Conservation (phyloP, 805 yeast species). For the Candida vaughaniae region DNA sequence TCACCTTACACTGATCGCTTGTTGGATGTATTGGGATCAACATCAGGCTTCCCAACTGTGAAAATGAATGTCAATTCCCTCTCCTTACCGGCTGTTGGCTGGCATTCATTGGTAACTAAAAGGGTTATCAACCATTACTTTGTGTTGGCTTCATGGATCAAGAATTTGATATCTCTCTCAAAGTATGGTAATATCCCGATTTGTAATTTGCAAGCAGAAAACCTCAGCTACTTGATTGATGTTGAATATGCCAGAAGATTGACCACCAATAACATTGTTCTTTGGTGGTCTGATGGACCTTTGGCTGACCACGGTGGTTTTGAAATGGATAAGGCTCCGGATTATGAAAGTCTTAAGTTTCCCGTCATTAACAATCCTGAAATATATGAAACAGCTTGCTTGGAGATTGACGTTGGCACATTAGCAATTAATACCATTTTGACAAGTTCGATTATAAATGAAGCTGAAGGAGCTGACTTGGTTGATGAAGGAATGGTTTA, state of each 20-base stretch:
- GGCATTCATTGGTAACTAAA: slow-evolving; percentile 71
- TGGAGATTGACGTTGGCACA: slow-evolving; percentile 78
- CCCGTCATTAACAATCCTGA: slow-evolving; percentile 78
- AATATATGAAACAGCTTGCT: slow-evolving; percentile 69
- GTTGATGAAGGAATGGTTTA: slow-evolving; percentile 46
- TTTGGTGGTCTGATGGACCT: slow-evolving; percentile 92
- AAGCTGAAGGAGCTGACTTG: slow-evolving; percentile 82
- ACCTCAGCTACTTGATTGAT: slow-evolving; percentile 77
- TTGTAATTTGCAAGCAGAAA: slow-evolving; percentile 79
- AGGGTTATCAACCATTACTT: slow-evolving; percentile 69
- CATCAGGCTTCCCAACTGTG: slow-evolving; percentile 61
- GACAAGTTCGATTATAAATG: slow-evolving; percentile 79
- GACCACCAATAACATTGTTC: slow-evolving; percentile 59
- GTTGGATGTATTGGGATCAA: slow-evolving; percentile 42
- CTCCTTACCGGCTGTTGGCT: slow-evolving; percentile 70
- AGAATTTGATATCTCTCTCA: slow-evolving; percentile 62
- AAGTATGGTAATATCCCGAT: slow-evolving; percentile 79
- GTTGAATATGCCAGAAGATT: slow-evolving; percentile 81
- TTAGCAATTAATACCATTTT: slow-evolving; percentile 82
- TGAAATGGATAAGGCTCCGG: slow-evolving; percentile 59
- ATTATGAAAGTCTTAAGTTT: slow-evolving; percentile 60
- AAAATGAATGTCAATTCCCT: slow-evolving; percentile 58
- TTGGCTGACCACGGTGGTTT: slow-evolving; percentile 82
- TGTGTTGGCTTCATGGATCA: slow-evolving; percentile 70
- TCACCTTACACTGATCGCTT: slow-evolving; percentile 60